phyloP scores from a whole-genome alignment of 345 rosid species.

The Populus deltoides region DNA sequence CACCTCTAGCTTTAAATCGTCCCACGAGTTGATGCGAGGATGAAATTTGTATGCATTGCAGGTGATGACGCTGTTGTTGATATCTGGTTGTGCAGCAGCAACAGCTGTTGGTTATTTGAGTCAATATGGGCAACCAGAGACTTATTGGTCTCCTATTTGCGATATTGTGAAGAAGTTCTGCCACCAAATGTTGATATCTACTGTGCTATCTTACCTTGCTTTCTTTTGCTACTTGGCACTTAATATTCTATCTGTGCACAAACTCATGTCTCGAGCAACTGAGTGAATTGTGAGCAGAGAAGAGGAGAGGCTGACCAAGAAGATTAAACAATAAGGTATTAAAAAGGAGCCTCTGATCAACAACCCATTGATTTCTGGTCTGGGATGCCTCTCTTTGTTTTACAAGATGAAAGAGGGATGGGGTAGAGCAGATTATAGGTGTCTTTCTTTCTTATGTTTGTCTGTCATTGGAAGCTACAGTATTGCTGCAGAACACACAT shows the following conservation, averaged over 20 bases:
- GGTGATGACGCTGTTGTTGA: slow-evolving; percentile 38
- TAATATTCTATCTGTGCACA: slow-evolving; percentile 29
- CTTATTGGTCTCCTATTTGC: slow-evolving; percentile 43
- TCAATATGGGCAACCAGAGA: slow-evolving; percentile 38
- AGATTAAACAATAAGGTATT: neutral
- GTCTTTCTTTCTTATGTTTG: neutral
- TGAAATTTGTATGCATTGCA: too few relatives aligned
- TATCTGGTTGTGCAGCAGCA: slow-evolving; percentile 56
- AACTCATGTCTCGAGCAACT: slow-evolving; percentile 22
- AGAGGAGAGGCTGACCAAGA: neutral
- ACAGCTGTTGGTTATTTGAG: slow-evolving; percentile 47
- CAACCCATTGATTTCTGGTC: too few relatives aligned
- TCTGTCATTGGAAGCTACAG: neutral
- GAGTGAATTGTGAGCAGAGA: neutral
- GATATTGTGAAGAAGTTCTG: slow-evolving; percentile 40
- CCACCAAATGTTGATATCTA: slow-evolving; percentile 23
- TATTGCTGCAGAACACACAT: neutral
- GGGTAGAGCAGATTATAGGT: neutral
- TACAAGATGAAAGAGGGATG: neutral
- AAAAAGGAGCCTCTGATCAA: too few relatives aligned
- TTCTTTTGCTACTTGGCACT: slow-evolving; percentile 46
- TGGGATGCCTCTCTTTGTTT: neutral
- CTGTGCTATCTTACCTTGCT: slow-evolving; percentile 45
- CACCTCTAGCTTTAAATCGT: too few relatives aligned
- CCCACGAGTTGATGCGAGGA: too few relatives aligned